phyloP scores from a whole-genome alignment of 2,329 filamentous ascomycete genomes.

The Ascosphaera aggregata region DNA sequence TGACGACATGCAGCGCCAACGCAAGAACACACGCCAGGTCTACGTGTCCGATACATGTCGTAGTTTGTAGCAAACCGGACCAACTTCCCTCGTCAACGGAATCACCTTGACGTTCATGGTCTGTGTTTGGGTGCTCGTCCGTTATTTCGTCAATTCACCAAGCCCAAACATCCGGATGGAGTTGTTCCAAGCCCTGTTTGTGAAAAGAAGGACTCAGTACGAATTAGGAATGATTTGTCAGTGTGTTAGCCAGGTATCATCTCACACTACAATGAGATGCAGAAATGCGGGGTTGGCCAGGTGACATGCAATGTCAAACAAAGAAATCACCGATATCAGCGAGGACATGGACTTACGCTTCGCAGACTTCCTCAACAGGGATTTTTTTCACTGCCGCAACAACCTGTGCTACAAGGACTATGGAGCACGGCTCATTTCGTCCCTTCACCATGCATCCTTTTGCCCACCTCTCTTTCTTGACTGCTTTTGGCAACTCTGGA shows the following conservation, averaged over 20 bases:
- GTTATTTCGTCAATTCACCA: constrained; percentile 18
- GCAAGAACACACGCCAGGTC: background rate
- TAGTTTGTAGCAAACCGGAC: background rate
- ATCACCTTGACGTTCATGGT: no score
- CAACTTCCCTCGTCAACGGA: background rate
- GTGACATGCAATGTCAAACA: no score
- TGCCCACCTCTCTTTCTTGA: constrained; percentile 93
- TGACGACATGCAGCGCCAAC: background rate
- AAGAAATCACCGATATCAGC: no score
- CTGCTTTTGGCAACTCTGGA: constrained; percentile 49
- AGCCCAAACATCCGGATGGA: constrained; percentile 59
- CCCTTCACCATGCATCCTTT: constrained; percentile 82
- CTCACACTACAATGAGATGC: constrained; percentile 7
- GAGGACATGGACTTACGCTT: constrained; percentile 35
- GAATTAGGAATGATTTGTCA: constrained; percentile 2
- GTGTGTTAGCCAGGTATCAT: background rate
- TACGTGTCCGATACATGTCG: background rate
- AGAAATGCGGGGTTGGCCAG: no score
- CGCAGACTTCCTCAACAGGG: constrained; percentile 56
- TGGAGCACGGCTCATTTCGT: constrained; percentile 76
- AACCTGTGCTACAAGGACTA: constrained; percentile 67
- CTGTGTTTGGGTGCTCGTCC: background rate
- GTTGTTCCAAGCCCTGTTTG: constrained; percentile 46
- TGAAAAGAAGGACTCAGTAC: background rate
- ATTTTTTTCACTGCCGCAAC: constrained; percentile 71